These are phyloP conservation scores for Adansonia rubrostipa DNA, from an alignment of 441 rosid genomes.

Conservation along the genomic window DNA sequence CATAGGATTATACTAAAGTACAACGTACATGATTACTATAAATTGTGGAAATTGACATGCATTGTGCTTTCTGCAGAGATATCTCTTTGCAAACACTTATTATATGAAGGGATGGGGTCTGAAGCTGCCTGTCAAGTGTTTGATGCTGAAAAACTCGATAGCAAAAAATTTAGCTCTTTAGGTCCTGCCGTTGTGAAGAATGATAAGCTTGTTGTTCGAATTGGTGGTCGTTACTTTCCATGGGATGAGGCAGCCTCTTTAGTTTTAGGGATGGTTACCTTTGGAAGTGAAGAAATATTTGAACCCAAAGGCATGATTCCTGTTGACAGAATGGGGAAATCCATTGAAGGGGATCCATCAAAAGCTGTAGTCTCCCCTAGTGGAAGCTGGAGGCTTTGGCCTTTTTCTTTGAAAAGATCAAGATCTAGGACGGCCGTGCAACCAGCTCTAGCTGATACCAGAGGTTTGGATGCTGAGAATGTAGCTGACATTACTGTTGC, in stretches of 20 bases:
- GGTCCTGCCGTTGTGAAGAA: conserved; percentile 56
- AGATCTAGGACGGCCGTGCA: conserved; percentile 43
- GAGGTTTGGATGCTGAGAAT: conserved; percentile 40
- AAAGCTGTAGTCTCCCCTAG: conserved; percentile 38
- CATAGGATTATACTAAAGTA: neutral
- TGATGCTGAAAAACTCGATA: conserved; percentile 58
- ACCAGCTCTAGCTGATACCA: conserved; percentile 35
- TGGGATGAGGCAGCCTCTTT: conserved; percentile 70
- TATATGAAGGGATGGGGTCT: conserved; percentile 59
- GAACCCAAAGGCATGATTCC: conserved; percentile 67
- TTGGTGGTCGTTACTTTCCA: conserved; percentile 58
- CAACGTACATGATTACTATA: neutral
- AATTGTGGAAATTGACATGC: conserved; percentile 29
- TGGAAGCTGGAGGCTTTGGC: conserved; percentile 94
- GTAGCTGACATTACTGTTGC: conserved; percentile 34
- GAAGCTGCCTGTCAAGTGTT: conserved; percentile 70
- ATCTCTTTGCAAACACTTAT: conserved; percentile 67
- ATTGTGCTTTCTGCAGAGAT: conserved; percentile 57
- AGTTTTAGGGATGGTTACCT: conserved; percentile 56
- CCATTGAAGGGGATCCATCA: conserved; percentile 48
- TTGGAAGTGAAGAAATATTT: conserved; percentile 50
- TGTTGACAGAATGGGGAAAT: conserved; percentile 54
- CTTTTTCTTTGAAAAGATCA: conserved; percentile 67
- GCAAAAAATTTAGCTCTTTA: conserved; percentile 47
- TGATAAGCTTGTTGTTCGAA: conserved; percentile 60